Evolutionary conservation across 1,284 basidiomycete species (phyloP), one percentile per base, ranked within the genome.

Genomic region (Ganoderma boninense): DNA sequence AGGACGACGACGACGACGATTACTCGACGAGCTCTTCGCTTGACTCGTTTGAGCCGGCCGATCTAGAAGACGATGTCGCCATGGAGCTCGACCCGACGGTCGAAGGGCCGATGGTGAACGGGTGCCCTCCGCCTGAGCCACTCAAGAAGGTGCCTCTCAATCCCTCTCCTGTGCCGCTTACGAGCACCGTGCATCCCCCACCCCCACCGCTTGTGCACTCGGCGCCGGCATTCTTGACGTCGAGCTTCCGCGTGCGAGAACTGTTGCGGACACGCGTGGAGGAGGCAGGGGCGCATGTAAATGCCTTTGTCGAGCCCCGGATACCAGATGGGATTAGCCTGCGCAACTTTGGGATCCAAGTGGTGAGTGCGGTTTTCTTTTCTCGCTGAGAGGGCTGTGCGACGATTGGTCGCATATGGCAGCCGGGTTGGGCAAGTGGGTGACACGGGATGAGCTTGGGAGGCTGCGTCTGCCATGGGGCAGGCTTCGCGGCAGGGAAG

Each of bases 261-360:
- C 79, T 86, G 61, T 71, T 83, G 60, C 81, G 81, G 59, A 74
- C 77, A 32, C 74, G 77, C 56, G 73, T 72, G 54, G 75, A 80
- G 40, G 77, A 78, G 42, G 81, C 83, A 64, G 81, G 81, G 14
- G 84, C 84, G 29, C 69, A 68, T 61, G 85, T 75, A 76, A 92
- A 93, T 74, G 84, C 90, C 49, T 93, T 94, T 73, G 84, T 90
- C 54, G 88, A 90, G 40, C 86, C 87, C 18, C 84, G 85, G 65
- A 89, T 94, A 65, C 92, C 94, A 5, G 89, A 92, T 72, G 92
- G 93, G 18, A 93, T 94, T 69, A 92, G 89, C 72, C 81, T 93
- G 75, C 83, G 93, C 74, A 95, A 95, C 82, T 95, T 95, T 80
- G 93, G 93, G 60, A 93, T 94, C 73, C 94, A 95, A 79, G 87